Evolutionary conservation across 192 early-diverging fungal genomes (phyloP).

Genomic region (Obelidium mucronatum): DNA sequence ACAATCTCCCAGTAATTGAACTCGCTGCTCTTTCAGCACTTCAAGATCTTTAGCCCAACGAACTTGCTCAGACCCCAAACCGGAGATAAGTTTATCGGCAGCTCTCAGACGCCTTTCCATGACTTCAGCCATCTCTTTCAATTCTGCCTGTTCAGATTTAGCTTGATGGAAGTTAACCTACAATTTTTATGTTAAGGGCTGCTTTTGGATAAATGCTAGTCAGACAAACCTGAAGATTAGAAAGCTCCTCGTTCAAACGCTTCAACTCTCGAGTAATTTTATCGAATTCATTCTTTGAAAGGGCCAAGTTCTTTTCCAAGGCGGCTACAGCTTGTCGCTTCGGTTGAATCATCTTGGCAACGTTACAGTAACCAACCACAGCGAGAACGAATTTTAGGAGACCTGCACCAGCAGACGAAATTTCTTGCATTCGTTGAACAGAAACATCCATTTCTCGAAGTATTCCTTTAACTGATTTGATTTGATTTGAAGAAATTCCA

Average conservation of each 20-base stretch:
- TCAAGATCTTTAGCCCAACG: conserved; percentile 68
- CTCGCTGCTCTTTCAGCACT: conserved; percentile 59
- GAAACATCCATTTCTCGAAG: conserved; percentile 69
- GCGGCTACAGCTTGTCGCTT: conserved; percentile 64
- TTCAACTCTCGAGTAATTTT: conserved; percentile 66
- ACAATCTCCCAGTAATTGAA: conserved; percentile 66
- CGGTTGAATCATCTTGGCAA: conserved; percentile 64
- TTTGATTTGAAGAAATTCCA: conserved; percentile 58
- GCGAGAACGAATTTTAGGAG: conserved; percentile 66
- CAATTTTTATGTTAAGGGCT: neutral
- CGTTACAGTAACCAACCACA: conserved; percentile 68
- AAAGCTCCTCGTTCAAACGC: conserved; percentile 59
- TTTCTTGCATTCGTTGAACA: conserved; percentile 62
- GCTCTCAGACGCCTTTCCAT: conserved; percentile 69
- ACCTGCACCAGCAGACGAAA: conserved; percentile 65
- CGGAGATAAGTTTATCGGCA: conserved; percentile 69
- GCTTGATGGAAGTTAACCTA: conserved; percentile 61
- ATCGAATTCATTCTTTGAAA: conserved; percentile 66
- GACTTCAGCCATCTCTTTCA: conserved; percentile 69
- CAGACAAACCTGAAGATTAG: conserved; percentile 47
- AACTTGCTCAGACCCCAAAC: conserved; percentile 64
- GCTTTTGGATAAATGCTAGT: too few relatives aligned
- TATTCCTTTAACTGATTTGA: conserved; percentile 63
- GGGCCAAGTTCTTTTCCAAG: conserved; percentile 62
- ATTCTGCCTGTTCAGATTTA: conserved; percentile 66